A percentile compares a stretch with the other conserved stretches of the same genome.
Evolutionary conservation across 306 rosid species (phyloP).

Genomic region (Luffa acutangula): DNA sequence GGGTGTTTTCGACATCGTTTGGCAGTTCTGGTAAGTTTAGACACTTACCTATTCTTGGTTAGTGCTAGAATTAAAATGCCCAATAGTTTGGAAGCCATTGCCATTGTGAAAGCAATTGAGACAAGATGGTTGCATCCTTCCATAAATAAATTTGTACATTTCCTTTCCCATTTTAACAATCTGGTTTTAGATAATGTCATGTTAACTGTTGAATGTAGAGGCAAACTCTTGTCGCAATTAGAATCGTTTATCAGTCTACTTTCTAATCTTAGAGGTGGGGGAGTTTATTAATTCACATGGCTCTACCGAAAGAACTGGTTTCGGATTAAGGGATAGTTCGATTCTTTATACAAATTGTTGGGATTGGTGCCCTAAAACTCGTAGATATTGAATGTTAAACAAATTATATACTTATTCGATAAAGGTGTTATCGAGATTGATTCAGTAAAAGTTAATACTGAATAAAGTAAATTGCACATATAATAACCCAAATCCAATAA

Average conservation of each 20-base stretch:
- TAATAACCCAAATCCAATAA: too few species aligned
- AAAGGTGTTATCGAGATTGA: too few species aligned
- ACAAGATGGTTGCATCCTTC: constrained; percentile 97
- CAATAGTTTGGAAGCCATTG: constrained; percentile 99
- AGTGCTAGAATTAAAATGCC: too few species aligned
- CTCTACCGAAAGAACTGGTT: background rate
- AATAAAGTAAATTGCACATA: too few species aligned
- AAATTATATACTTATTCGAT: too few species aligned
- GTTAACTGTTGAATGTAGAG: background rate
- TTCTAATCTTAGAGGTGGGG: background rate
- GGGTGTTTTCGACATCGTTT: too few species aligned
- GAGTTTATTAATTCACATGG: background rate
- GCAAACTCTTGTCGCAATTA: background rate
- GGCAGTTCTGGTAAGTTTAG: too few species aligned
- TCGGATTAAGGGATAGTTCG: background rate
- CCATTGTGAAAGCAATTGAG: constrained; percentile 83
- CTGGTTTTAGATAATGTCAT: background rate
- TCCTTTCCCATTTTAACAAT: constrained; percentile 8
- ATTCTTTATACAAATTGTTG: background rate
- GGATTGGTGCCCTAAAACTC: too few species aligned
- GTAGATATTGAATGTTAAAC: too few species aligned
- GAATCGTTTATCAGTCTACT: background rate
- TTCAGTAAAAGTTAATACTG: too few species aligned
- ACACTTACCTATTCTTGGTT: too few species aligned
- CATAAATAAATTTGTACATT: constrained; percentile 89